Base-by-base conservation (phyloP, 2,329 filamentous ascomycete genomes). In the Xylaria sp. region DNA sequence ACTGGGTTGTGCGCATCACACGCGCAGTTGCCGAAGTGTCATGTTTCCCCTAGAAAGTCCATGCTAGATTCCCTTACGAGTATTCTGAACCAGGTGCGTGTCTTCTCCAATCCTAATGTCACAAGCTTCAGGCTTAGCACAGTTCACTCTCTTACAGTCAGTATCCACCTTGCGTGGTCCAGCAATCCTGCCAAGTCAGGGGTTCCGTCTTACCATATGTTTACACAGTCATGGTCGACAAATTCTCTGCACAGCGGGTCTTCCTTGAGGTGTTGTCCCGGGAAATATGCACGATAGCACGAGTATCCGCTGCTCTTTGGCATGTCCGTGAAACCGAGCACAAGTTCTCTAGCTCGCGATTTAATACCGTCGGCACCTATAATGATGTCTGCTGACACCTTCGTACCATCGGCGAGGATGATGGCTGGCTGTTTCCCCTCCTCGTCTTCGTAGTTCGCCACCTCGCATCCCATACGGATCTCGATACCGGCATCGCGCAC, bases 301-400 rank as follows among this genome's bases (percentile, higher is more conserved):
- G 86, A 85, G 71, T 87, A 88, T 0, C 86, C 86, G 62, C 82
- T 84, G 41, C 82, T 84, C 73, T 86, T 86, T 0, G 84, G 85
- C 57, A 83, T 84, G 68, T 86, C 85, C 48, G 82, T 79, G 39
- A 85, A 86, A 1, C 85, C 85, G 3, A 87, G 80, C 3, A 88
- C 85, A 1, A 87, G 79, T 64, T 83, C 82, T 36, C 85, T 78
- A 0, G 86, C 83, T 39, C 83, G 83, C 2, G 74, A 76, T 68
- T 86, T 83, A 62, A 87, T 86, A 7, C 85, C 81, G 75, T 88
- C 86, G 31, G 84, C 85, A 4, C 84, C 86, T 6, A 88, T 77
- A 2, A 88, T 81, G 0, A 87, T 72, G 72, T 88, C 85, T 0
- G 83, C 85, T 1, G 72, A 62, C 67, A 83, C 80, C 25, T 78